Percentiles rank a stretch among this genome's conserved stretches.
These are phyloP conservation scores for Colletotrichum sp. DNA, from an alignment of 2,329 filamentous ascomycete genomes.

Conservation along the genomic window DNA sequence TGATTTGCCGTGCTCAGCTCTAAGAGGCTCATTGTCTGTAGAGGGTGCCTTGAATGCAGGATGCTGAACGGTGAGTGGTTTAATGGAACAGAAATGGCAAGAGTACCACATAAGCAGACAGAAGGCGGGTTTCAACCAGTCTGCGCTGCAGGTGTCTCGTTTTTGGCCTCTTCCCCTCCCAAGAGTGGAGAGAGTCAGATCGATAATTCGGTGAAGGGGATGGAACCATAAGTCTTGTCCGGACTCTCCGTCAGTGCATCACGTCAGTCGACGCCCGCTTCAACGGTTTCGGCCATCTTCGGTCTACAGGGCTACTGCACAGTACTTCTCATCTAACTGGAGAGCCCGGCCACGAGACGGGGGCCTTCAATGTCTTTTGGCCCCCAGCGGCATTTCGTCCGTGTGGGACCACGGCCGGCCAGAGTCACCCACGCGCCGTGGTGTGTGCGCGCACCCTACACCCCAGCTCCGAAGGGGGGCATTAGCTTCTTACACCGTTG, in stretches of 20 bases:
- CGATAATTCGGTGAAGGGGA: background rate
- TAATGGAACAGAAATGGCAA: background rate
- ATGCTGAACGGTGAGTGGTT: background rate
- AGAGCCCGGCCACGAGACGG: background rate
- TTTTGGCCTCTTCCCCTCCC: background rate
- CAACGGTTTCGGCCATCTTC: background rate
- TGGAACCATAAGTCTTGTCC: background rate
- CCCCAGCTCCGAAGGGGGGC: conserved; percentile 6
- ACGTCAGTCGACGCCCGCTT: conserved; percentile 1
- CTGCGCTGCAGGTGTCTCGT: background rate
- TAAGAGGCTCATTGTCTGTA: conserved; percentile 3
- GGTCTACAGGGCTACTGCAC: background rate
- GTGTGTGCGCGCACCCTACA: background rate
- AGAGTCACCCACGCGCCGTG: background rate
- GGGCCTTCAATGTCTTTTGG: background rate
- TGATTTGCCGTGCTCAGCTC: background rate
- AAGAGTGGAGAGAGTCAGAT: background rate
- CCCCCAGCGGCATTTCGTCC: background rate
- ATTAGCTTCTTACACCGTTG: background rate
- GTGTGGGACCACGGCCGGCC: background rate
- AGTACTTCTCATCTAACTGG: background rate
- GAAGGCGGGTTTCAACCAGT: background rate
- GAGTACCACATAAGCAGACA: background rate
- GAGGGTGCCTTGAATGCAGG: background rate
- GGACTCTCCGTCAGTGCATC: background rate